phyloP scores from a whole-genome alignment of 495 filamentous ascomycete genomes.

The Penicillium angulare region DNA sequence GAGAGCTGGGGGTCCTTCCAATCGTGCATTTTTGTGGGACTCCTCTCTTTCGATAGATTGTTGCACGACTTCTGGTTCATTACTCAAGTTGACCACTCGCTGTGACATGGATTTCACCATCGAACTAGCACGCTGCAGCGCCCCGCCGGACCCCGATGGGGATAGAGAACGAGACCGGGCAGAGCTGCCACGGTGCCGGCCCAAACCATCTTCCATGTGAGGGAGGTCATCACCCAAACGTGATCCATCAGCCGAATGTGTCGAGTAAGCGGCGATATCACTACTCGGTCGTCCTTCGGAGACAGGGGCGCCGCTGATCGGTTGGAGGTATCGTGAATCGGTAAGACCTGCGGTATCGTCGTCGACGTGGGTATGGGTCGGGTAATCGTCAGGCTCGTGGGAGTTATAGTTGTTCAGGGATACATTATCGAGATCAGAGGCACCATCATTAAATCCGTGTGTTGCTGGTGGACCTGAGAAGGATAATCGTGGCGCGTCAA shows the following conservation, averaged over 20 bases:
- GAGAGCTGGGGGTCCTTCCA: constrained; percentile 56
- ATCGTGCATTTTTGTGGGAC: constrained; percentile 48
- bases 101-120: constrained; percentile 97
- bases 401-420: constrained; percentile 27
- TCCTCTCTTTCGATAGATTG: constrained; percentile 70
- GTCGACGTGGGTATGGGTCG: constrained; percentile 48
- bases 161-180: constrained; percentile 63
- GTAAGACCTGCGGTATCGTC: constrained; percentile 70
- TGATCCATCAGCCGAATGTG: constrained; percentile 43
- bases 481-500: constrained; percentile 38
- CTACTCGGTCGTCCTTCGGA: constrained; percentile 55
- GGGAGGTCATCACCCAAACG: constrained; percentile 63
- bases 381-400: constrained; percentile 49
- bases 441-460: constrained; percentile 23
- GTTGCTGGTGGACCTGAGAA: constrained; percentile 13
- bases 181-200: constrained; percentile 50
- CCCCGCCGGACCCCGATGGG: constrained; percentile 60
- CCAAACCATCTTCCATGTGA: constrained; percentile 49
- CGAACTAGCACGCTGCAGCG: constrained; percentile 76
- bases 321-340: constrained; percentile 56
- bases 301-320: constrained; percentile 59
- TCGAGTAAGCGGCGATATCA: constrained; percentile 59
- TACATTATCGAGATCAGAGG: constrained; percentile 33
- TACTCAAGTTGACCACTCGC: constrained; percentile 95
- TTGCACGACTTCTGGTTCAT: constrained; percentile 77